Base-by-base conservation (phyloP, 2,329 filamentous ascomycete species). In the Juglanconis oblonga region DNA sequence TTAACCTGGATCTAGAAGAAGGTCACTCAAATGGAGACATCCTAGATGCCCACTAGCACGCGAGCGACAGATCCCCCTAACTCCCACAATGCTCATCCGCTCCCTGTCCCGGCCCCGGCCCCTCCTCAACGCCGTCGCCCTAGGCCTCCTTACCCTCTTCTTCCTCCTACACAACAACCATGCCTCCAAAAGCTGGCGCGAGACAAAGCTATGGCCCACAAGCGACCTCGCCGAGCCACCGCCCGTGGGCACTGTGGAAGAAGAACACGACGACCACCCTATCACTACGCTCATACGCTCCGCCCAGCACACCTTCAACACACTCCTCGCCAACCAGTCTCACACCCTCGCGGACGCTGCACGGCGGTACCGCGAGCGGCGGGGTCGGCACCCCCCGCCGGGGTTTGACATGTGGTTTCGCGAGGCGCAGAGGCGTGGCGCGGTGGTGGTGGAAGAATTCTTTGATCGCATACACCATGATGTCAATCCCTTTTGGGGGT, bases 381-480 rank as follows among this genome's bases (percentile, higher is more conserved):
- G 79, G 38, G 79, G 79, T 14, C 73, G 79, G 24, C 79, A 81
- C 62, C 79, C 79, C 1, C 79, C 79, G 7, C 79, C 79, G 0
- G 78, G 77, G 4, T 81, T 81, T 63, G 75, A 79, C 48, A 70
- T 71, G 49, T 81, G 79, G 79, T 77, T 77, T 67, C 67, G 72
- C 36, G 80, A 77, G 52, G 79, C 79, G 13, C 67, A 71, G 55
- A 68, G 76, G 33, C 70, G 74, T 52, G 67, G 76, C 32, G 76
- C 77, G 44, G 66, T 80, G 59, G 69, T 81, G 24, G 72, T 81
- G 33, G 79, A 81, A 65, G 73, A 77, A 61, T 79, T 78, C 64
- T 83, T 81, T 61, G 81, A 83, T 62, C 80, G 80, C 66, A 81
- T 83, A 52, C 77, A 82, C 66, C 76, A 81, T 64, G 81, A 83